Conservation (phyloP, 2,329 filamentous ascomycete genomes). For the Ophiosphaerella herpotricha region DNA sequence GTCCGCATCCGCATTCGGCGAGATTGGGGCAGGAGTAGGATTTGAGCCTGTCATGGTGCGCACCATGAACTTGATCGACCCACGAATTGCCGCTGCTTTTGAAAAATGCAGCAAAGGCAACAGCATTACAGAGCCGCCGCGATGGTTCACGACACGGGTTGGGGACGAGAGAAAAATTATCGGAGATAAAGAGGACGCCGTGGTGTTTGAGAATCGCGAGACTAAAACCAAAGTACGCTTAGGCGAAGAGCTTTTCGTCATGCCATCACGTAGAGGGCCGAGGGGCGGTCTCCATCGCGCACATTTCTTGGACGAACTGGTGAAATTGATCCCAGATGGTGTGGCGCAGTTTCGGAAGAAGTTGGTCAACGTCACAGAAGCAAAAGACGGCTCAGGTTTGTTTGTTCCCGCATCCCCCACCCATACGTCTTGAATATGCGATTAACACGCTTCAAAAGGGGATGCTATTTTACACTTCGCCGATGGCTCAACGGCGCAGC, state of each 20-base stretch:
- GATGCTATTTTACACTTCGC: conserved; percentile 46
- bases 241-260: conserved; percentile 26
- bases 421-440: background rate
- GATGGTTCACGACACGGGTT: conserved; percentile 30
- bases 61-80: conserved; percentile 51
- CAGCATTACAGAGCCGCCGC: conserved; percentile 15
- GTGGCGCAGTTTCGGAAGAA: conserved; percentile 50
- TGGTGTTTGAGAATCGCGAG: conserved; percentile 11
- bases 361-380: conserved; percentile 28
- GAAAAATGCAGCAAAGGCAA: conserved; percentile 13
- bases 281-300: conserved; percentile 53
- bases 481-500: conserved; percentile 52
- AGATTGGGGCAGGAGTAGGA: conserved; percentile 63
- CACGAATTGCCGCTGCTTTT: conserved; percentile 20
- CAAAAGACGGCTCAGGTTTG: conserved; percentile 23
- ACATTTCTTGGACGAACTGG: conserved; percentile 55
- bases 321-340: conserved; percentile 52
- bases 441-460: background rate
- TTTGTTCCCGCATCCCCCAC: background rate
- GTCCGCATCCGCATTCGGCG: conserved; percentile 57
- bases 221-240: conserved; percentile 15
- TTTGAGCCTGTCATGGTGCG: conserved; percentile 44
- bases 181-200: conserved; percentile 6
- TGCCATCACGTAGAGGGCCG: conserved; percentile 28
- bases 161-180: conserved; percentile 26